Conservation (phyloP, 371 early-diverging fungal genomes). For the Zancudomyces culisetae region DNA sequence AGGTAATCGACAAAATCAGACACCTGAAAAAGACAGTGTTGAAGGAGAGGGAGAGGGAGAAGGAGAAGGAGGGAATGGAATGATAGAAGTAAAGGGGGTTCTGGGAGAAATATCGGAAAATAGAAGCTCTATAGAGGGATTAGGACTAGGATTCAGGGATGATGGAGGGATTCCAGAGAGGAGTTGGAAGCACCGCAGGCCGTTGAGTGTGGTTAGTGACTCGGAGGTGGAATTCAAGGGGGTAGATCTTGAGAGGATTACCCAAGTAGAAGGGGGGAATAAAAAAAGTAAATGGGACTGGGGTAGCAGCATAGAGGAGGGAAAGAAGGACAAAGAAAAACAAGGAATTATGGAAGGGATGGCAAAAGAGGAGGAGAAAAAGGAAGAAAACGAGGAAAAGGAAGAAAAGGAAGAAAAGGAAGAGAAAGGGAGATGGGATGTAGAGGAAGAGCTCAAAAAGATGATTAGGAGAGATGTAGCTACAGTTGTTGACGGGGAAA, state of each 20-base stretch:
- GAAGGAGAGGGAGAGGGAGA: neutral
- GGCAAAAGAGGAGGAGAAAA: neutral
- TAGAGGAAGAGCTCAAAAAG: neutral
- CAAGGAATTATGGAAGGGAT: neutral
- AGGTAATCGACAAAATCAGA: neutral
- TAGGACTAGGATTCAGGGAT: neutral
- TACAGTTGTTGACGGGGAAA: neutral
- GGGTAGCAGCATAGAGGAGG: conserved; percentile 13
- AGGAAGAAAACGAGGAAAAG: neutral
- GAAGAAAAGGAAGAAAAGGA: no score
- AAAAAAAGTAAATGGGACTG: conserved; percentile 14
- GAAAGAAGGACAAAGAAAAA: no score
- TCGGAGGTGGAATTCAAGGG: conserved; percentile 6
- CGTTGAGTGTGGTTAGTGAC: conserved; percentile 17
- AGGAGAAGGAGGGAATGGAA: neutral
- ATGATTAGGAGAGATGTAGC: neutral
- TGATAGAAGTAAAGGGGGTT: neutral
- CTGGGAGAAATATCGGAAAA: neutral
- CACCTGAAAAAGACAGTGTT: neutral
- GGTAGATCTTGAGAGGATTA: neutral
- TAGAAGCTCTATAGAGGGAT: neutral
- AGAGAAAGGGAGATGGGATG: no score
- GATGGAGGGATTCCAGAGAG: neutral
- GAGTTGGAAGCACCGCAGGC: conserved; percentile 2
- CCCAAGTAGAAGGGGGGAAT: conserved; percentile 5